Base-by-base conservation (phyloP, 495 filamentous ascomycete genomes). In the Alectoria sarmentosa region DNA sequence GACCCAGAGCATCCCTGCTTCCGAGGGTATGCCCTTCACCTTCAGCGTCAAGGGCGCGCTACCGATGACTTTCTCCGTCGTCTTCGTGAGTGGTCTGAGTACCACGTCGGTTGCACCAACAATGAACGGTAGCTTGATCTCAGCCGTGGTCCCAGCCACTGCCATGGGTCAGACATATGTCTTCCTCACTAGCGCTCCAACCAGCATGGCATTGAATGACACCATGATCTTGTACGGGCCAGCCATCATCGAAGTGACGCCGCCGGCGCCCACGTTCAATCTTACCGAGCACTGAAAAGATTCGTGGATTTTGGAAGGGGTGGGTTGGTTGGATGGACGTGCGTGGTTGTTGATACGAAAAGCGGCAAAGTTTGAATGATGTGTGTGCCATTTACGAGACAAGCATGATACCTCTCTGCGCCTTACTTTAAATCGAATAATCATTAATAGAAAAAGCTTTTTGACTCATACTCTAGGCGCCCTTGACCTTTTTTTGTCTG, bases 211-310 rank as follows among this genome's bases (percentile, higher is more conserved):
- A 14, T 1, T 69, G 5, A 71, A 62, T 15, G 75, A 77, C 64
- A 58, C 65, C 37, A 72, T 71, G 41, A 71, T 76, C 32, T 48
- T 77, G 38, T 73, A 73, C 37, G 75, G 75, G 3, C 75, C 75
- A 10, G 74, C 73, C 41, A 73, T 77, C 46, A 49, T 77, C 46
- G 75, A 77, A 65, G 73, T 75, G 7, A 57, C 52, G 38, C 64
- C 69, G 28, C 52, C 58, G 3, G 56, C 34, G 28, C 65, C 59
- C 13, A 66, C 21, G 9, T 39, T 61, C n/a, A 60, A 66, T 62
- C 6, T 66, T 15, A 28, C 48, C 8, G 23, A 52, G 48, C 48
- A 52, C 2, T 52, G 48, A 32, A 28, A 44, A 23, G 19, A 26
- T 11, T 4, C 48, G 26, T 3, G 0, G 46, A 13, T 46, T 46